Evolutionary conservation across 2,329 filamentous ascomycete species (phyloP).

Genomic region (Colletotrichum eremochloae): DNA sequence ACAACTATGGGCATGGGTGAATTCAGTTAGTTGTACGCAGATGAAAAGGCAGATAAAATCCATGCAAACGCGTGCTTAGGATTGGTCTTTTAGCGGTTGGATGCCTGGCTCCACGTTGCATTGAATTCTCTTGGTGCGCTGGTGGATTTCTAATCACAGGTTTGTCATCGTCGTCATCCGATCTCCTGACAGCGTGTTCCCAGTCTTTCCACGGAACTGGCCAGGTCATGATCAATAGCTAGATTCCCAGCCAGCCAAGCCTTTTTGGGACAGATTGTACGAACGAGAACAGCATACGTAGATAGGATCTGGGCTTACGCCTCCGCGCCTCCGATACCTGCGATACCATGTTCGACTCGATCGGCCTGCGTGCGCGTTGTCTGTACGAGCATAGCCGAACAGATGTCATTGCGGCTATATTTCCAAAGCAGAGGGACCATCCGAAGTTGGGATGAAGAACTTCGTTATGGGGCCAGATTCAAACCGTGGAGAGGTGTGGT

Average conservation of each 20-base stretch:
- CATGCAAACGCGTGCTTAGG: not conserved
- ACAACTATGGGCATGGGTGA: not conserved
- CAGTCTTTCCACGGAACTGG: not conserved
- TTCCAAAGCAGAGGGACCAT: not conserved
- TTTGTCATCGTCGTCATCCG: not conserved
- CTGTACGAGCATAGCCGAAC: not conserved
- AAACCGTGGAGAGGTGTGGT: not conserved
- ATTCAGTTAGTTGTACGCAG: not conserved
- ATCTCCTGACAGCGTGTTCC: not conserved
- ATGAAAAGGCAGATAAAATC: not conserved
- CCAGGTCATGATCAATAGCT: not conserved
- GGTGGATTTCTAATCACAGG: not conserved
- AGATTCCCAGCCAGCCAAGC: not conserved
- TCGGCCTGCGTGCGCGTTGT: not conserved
- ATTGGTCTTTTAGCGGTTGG: not conserved
- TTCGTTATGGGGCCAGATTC: not conserved
- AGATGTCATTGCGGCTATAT: not conserved
- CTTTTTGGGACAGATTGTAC: not conserved
- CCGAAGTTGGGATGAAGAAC: not conserved
- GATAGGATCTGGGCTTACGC: not conserved
- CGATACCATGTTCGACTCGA: conserved; percentile 10
- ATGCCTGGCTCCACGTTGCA: not conserved
- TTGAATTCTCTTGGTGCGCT: not conserved
- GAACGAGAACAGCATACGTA: not conserved
- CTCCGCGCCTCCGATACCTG: conserved; percentile 1